Evolutionary conservation across 2,329 filamentous ascomycete genomes (phyloP).

Genomic region (Mycosphaerella sp.): DNA sequence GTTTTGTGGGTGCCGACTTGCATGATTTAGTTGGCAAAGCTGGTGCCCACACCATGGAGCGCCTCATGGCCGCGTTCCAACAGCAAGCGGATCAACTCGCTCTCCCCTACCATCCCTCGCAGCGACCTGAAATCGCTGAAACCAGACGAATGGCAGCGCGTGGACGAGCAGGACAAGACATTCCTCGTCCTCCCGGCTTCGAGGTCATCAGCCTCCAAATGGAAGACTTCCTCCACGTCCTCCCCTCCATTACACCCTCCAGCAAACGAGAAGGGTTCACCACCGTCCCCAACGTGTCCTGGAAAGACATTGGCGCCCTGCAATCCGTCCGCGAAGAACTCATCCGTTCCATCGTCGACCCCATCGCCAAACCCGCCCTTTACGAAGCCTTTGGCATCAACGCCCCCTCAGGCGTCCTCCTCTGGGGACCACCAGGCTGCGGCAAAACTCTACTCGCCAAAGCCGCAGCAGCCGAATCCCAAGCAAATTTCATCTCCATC

Average conservation of each 20-base stretch:
- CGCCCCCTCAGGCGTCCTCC: slow-evolving; percentile 76
- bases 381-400: slow-evolving; percentile 73
- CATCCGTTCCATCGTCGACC: slow-evolving; percentile 77
- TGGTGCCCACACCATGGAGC: slow-evolving; percentile 57
- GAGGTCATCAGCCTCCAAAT: slow-evolving; percentile 54
- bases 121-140: slow-evolving; percentile 38
- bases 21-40: slow-evolving; percentile 63
- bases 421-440: slow-evolving; percentile 95
- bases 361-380: slow-evolving; percentile 73
- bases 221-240: slow-evolving; percentile 64
- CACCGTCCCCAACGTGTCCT: slow-evolving; percentile 87
- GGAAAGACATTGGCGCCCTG: slow-evolving; percentile 85
- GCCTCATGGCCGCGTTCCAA: slow-evolving; percentile 50
- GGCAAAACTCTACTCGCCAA: slow-evolving; percentile 96
- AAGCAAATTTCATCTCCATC: slow-evolving; percentile 96
- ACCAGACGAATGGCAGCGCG: slow-evolving; percentile 40
- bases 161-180: slow-evolving; percentile 36
- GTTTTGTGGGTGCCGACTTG: slow-evolving; percentile 88
- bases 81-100: slow-evolving; percentile 26
- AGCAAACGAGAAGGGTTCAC: slow-evolving; percentile 91
- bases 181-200: slow-evolving; percentile 48
- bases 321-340: slow-evolving; percentile 73
- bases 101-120: slow-evolving; percentile 24
- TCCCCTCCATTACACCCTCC: slow-evolving; percentile 70
- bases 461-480: slow-evolving; percentile 89